Conservation (phyloP, 257 asterid genomes). For the Petunia axillaris region DNA sequence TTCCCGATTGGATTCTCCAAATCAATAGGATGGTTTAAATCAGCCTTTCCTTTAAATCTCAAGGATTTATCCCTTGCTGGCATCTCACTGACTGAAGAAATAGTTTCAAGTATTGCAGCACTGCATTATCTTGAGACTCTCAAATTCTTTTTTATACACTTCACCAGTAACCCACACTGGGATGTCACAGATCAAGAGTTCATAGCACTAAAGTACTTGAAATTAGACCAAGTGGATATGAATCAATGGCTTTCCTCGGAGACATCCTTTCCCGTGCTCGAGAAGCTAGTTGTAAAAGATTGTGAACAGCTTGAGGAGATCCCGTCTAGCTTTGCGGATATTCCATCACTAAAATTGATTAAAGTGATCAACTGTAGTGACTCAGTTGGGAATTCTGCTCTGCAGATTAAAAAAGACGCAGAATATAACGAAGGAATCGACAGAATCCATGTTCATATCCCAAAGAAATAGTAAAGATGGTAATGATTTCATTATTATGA, state of each 20-base stretch:
- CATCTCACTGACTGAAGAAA: background rate
- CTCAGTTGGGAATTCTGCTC: background rate
- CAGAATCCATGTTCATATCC: slow-evolving; percentile 7
- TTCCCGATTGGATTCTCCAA: background rate
- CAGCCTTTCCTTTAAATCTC: slow-evolving; percentile 10
- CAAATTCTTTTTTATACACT: slow-evolving; percentile 8
- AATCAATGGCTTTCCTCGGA: background rate
- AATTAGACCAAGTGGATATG: slow-evolving; percentile 6
- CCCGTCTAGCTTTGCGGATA: background rate
- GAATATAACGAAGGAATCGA: background rate
- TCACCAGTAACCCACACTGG: background rate
- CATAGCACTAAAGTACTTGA: slow-evolving; percentile 7
- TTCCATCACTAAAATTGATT: background rate
- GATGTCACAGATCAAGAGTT: background rate
- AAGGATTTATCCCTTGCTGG: background rate
- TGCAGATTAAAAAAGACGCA: background rate
- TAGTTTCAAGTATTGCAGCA: slow-evolving; percentile 4
- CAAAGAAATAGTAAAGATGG: background rate
- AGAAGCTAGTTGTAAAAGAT: slow-evolving; percentile 16
- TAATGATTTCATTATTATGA: background rate
- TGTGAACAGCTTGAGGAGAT: background rate
- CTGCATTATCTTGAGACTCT: background rate
- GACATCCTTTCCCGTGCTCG: background rate
- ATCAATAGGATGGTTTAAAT: slow-evolving; percentile 6
- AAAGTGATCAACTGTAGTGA: background rate